Percentiles rank a stretch among this genome's conserved stretches.
Conservation (phyloP, 2,329 filamentous ascomycete genomes). For the Pseudocercospora ulei region DNA sequence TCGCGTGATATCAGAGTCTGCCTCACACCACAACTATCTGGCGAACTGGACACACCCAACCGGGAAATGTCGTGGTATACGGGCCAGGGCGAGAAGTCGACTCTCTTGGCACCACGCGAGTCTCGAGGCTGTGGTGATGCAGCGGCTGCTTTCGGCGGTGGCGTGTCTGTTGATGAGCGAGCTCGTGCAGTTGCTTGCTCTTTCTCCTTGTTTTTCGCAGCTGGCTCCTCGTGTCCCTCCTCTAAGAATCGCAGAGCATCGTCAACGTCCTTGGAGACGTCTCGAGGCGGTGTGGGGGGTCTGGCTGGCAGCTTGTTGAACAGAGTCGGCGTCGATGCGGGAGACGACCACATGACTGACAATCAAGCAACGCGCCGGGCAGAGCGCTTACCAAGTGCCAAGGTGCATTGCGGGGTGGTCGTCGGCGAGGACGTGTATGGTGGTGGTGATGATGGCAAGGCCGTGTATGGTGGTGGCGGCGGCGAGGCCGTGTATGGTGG, state of each 20-base stretch:
- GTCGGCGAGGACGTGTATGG: not conserved
- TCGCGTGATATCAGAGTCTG: slow-evolving; percentile 41
- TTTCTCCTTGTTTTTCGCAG: slow-evolving; percentile 4
- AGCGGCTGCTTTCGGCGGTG: slow-evolving; percentile 21
- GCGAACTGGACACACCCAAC: slow-evolving; percentile 33
- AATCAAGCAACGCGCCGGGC: slow-evolving; percentile 7
- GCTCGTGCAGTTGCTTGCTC: slow-evolving; percentile 2
- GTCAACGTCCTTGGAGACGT: slow-evolving; percentile 36
- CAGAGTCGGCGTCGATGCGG: slow-evolving; percentile 23
- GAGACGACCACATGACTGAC: slow-evolving; percentile 21
- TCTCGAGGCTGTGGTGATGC: slow-evolving; percentile 34
- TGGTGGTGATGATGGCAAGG: not conserved
- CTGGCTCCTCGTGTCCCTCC: slow-evolving; percentile 29
- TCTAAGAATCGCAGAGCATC: slow-evolving; percentile 35
- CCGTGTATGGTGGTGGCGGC: not conserved
- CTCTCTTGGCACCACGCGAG: slow-evolving; percentile 44
- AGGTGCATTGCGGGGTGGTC: not conserved
- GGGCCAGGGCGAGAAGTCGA: slow-evolving; percentile 53
- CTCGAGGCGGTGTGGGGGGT: slow-evolving; percentile 50
- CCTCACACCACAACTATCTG: slow-evolving; percentile 32
- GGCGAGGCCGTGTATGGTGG: not conserved
- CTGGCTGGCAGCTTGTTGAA: slow-evolving; percentile 44
- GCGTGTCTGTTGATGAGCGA: slow-evolving; percentile 16
- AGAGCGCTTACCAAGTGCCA: slow-evolving; percentile 3
- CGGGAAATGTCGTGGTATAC: slow-evolving; percentile 39